Evolutionary conservation across 148 eudicot species (phyloP).

Genomic region (Chenopodium formosanum): DNA sequence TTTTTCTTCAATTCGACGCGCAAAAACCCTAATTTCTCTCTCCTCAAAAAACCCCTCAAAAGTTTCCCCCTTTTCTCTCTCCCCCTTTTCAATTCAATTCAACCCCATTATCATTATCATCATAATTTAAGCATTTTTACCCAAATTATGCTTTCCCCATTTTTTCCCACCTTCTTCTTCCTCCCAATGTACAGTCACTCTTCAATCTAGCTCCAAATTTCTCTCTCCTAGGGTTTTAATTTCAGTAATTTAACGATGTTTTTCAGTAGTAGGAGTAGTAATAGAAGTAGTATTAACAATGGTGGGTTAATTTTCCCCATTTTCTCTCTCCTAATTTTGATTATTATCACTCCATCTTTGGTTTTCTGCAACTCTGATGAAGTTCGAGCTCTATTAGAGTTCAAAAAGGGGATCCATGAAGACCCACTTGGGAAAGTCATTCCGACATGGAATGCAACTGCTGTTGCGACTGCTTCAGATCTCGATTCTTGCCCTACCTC

Average conservation of each 20-base stretch:
- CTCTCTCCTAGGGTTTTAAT: constrained; percentile 17
- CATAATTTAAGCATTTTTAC: background rate
- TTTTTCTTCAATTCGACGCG: background rate
- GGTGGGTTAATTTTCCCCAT: background rate
- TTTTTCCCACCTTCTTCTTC: background rate
- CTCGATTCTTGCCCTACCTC: constrained; percentile 45
- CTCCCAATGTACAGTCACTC: background rate
- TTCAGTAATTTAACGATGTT: constrained; percentile 6
- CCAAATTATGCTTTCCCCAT: background rate
- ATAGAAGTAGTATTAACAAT: background rate
- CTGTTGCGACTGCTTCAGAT: constrained; percentile 28
- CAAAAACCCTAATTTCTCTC: constrained; percentile 21
- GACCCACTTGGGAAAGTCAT: constrained; percentile 52
- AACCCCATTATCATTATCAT: background rate
- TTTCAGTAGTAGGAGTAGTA: background rate
- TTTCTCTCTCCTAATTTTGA: constrained; percentile 21
- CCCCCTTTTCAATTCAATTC: background rate
- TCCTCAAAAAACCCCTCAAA: no score
- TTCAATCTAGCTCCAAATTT: background rate
- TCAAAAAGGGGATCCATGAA: constrained; percentile 65
- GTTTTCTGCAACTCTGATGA: constrained; percentile 40
- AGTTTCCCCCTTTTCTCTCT: background rate
- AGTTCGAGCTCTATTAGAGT: constrained; percentile 70
- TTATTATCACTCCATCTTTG: constrained; percentile 6
- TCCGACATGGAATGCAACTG: constrained; percentile 44